These are phyloP conservation scores for Boehmeria nivea DNA, from an alignment of 306 rosid genomes.

Conservation along the genomic window DNA sequence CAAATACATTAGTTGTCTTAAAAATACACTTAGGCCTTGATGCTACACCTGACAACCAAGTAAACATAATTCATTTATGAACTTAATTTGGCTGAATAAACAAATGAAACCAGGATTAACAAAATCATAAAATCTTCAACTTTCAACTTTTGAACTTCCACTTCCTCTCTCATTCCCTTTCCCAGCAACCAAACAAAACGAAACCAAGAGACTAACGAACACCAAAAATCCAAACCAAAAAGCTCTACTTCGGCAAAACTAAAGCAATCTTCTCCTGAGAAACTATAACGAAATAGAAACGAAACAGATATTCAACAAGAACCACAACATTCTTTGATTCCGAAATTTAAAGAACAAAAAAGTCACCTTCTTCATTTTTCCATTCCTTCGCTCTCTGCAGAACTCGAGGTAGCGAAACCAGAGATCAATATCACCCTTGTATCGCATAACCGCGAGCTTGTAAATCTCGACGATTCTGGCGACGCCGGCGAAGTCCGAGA, in stretches of 20 bases:
- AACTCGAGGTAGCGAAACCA: constrained; percentile 74
- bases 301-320: no score
- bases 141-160: not conserved
- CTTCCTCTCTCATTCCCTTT: constrained; percentile 1
- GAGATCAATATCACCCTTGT: constrained; percentile 47
- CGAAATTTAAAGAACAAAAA: not conserved
- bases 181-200: constrained; percentile 1
- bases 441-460: constrained; percentile 37
- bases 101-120: not conserved
- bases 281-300: no score
- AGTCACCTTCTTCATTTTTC: constrained; percentile 50
- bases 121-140: not conserved
- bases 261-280: not conserved
- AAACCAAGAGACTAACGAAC: not conserved
- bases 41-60: not conserved
- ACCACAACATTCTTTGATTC: not conserved
- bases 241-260: no score
- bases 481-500: constrained; percentile 39
- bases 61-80: not conserved
- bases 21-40: no score
- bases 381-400: constrained; percentile 53
- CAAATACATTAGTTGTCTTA: no score
- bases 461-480: constrained; percentile 38
- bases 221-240: no score
- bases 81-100: no score